Percentiles rank a stretch among this genome's conserved stretches.
phyloP scores from a whole-genome alignment of 192 early-diverging fungal genomes.

The Backusella sp. region DNA sequence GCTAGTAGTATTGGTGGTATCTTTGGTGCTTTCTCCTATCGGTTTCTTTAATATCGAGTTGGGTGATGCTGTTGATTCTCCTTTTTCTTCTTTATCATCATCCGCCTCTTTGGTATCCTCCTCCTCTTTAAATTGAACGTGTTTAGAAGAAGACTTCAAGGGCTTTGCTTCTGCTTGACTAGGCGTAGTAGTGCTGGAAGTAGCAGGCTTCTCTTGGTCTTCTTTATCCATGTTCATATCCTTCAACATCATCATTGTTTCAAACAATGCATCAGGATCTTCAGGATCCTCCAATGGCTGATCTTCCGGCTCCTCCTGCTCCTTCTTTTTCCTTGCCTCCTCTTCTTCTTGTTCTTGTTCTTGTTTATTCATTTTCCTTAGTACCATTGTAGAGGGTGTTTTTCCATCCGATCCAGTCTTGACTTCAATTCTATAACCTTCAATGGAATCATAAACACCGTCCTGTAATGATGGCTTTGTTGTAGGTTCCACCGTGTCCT shows the following conservation, averaged over 20 bases:
- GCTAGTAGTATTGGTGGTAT: not conserved
- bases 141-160: not conserved
- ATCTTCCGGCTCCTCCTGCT: slow-evolving; percentile 22
- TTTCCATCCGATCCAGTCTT: slow-evolving; percentile 4
- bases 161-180: not conserved
- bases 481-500: not conserved
- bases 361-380: not conserved
- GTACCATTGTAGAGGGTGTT: slow-evolving; percentile 8
- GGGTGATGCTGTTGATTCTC: not conserved
- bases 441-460: slow-evolving; percentile 34
- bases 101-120: not conserved
- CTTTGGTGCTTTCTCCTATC: not conserved
- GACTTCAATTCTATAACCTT: slow-evolving; percentile 37
- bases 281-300: slow-evolving; percentile 24
- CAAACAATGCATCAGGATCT: slow-evolving; percentile 14
- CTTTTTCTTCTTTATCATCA: not conserved
- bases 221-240: slow-evolving; percentile 29
- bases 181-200: not conserved
- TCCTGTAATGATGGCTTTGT: not conserved
- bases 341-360: not conserved
- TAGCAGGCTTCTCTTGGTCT: not conserved
- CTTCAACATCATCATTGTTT: slow-evolving; percentile 42
- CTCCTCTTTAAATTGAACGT: not conserved
- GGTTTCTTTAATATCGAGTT: not conserved
- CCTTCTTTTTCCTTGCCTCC: not conserved